Conservation (phyloP, 1,139 yeast genomes). For the Wickerhamiella infanticola region DNA sequence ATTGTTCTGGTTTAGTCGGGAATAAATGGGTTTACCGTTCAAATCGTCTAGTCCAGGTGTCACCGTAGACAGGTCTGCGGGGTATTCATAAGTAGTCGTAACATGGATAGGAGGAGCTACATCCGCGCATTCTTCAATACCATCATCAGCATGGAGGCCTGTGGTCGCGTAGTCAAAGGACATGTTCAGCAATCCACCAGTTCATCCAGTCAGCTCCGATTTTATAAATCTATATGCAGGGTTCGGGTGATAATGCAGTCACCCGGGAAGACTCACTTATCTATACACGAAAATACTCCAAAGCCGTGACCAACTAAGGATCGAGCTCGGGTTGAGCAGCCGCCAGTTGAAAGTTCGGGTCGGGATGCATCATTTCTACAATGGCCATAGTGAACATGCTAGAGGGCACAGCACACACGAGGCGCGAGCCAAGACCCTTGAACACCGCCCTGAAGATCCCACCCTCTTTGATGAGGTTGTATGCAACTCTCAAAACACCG, state of each 20-base stretch:
- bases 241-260: too few relatives aligned
- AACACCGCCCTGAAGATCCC: conserved; percentile 26
- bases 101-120: conserved; percentile 72
- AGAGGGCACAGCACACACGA: conserved; percentile 27
- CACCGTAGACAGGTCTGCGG: conserved; percentile 34
- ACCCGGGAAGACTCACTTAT: too few relatives aligned
- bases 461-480: conserved; percentile 25
- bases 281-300: too few relatives aligned
- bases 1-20: conserved; percentile 62
- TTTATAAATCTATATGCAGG: not conserved
- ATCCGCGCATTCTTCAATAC: conserved; percentile 24
- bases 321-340: not conserved
- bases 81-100: conserved; percentile 66
- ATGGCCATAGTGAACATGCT: conserved; percentile 28
- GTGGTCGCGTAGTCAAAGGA: not conserved
- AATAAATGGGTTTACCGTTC: conserved; percentile 33
- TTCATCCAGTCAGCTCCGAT: not conserved
- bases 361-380: conserved; percentile 28
- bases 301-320: not conserved
- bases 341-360: conserved; percentile 12
- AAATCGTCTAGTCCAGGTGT: conserved; percentile 17
- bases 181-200: not conserved
- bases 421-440: conserved; percentile 27
- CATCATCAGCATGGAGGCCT: not conserved
- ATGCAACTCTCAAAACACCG: conserved; percentile 24